phyloP scores from a whole-genome alignment of 2,329 filamentous ascomycete genomes.

The Aureobasidium lini region DNA sequence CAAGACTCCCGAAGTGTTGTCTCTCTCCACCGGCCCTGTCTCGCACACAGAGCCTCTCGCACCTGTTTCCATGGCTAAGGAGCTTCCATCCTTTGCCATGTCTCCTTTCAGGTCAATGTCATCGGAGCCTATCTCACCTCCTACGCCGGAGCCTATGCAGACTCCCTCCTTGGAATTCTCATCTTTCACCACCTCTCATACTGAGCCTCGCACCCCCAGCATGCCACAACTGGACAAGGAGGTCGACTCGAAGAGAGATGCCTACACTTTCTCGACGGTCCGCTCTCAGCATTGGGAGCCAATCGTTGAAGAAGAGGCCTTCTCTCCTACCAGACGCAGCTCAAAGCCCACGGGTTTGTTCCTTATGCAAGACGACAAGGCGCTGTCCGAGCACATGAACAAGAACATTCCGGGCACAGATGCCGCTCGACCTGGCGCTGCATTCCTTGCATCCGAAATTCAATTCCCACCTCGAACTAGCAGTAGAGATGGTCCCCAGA shows the following conservation, averaged over 20 bases:
- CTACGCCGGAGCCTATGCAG: neutral
- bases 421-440: conserved; percentile 1
- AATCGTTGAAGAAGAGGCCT: neutral
- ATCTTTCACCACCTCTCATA: conserved; percentile 13
- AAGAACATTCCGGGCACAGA: conserved; percentile 6
- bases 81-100: neutral
- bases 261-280: conserved; percentile 34
- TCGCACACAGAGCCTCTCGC: conserved; percentile 14
- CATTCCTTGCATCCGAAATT: neutral
- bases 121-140: neutral
- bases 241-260: neutral
- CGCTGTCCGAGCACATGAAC: neutral
- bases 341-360: neutral
- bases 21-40: neutral
- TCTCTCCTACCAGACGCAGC: neutral
- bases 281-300: conserved; percentile 33
- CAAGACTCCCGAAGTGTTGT: neutral
- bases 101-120: conserved; percentile 3
- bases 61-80: neutral
- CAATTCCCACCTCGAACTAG: conserved; percentile 7
- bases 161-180: conserved; percentile 15
- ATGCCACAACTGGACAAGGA: neutral
- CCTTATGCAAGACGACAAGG: neutral
- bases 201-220: conserved; percentile 10
- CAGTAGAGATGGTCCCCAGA: neutral